Evolutionary conservation across 2,329 filamentous ascomycete species (phyloP), one percentile per base, ranked within the genome.

Genomic region (Raffaelea deltoideospora): DNA sequence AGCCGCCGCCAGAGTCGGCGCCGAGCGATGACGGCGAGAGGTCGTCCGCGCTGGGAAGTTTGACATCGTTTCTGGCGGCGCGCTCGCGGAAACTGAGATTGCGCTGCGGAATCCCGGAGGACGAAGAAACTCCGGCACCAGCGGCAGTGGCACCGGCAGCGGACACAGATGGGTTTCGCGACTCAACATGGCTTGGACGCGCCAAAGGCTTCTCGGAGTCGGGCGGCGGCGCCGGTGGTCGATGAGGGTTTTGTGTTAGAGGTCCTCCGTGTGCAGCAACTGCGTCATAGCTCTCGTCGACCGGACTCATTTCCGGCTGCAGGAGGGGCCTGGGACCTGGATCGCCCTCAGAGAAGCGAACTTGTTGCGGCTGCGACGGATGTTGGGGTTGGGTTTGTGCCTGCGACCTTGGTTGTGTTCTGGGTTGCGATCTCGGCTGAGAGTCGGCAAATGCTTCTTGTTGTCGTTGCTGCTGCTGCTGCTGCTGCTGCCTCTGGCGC

Each of bases 21-120:
- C n/a, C 20, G n/a, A 21, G 19, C 4, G 19, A 10, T 1, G 29
- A 15, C 1, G 37, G 8, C 10, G 31, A 29, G 17, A n/a, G 11
- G 1, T 39, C 38, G 5, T 46, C 38, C 2, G 42, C 50, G 20
- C 47, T 52, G 3, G 58, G 53, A 10, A 58, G 43, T 14, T 53
- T 51, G 29, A 59, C 45, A 17, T 66, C 62, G 34, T 60, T 60
- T 41, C 58, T 60, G 3, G 57, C 61, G 7, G 71, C 61, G 36
- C 69, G 64, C 43, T 76, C 72, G n/a, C 70, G 67, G 52, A 73
- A 72, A 52, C 72, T 77, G 29, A 72, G 48, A 35, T 72, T 71
- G 34, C 70, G 65, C 48, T 67, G 64, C 4, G 68, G 65, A 14
- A 63, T 47, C 13, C 52, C 55, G 9, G 55, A 50, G n/a, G 45